Evolutionary conservation across 352 stramenopile species (phyloP), one percentile per base, ranked within the genome.

Genomic region (Phytopythium aichiense): DNA sequence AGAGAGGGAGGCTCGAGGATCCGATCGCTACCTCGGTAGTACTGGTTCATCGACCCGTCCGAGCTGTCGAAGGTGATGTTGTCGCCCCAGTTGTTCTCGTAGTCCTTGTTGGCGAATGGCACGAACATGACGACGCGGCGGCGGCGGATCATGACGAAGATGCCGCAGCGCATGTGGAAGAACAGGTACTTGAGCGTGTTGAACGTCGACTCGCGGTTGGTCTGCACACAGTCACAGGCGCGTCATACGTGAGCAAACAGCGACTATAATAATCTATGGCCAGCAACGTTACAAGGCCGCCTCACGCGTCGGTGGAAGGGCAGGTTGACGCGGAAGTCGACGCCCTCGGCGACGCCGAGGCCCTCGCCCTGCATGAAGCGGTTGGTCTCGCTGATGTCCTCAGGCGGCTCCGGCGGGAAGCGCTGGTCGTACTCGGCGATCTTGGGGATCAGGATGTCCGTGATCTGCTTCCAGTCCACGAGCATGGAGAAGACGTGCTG

Each of bases 141-240:
- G 38, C 96, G 79, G 11, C 96, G 93, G 70, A 99, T 99, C 93
- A 99, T 98, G 38, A 99, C 97, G 65, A 98, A 98, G 45, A 99
- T 98, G 12, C 96, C 97, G 69, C 95, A 99, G 62, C 98, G 97
- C 91, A 98, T 99, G 82, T 99, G 96, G 74, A 96, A 92, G 72
- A 99, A 99, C 25, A 99, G 73, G 78, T 99, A 99, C 65, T 94
- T 92, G 59, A 99, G 83, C 38, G 96, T 99, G 70, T 99, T 98
- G 16, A 96, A 72, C 16, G 91, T 97, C 2, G 91, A 98, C 58
- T 86, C 80, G 45, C 83, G 86, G 55, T 81, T 94, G 6, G 81
- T 94, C 53, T 81, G 63, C 28, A 31, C 13, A 7, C n/a, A 8
- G 9, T 23, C 20, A 50, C 38, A 31, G 33, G 11, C n/a, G n/a